Base-by-base conservation (phyloP, 106 monocot species). In the Dendrobium huoshanense region DNA sequence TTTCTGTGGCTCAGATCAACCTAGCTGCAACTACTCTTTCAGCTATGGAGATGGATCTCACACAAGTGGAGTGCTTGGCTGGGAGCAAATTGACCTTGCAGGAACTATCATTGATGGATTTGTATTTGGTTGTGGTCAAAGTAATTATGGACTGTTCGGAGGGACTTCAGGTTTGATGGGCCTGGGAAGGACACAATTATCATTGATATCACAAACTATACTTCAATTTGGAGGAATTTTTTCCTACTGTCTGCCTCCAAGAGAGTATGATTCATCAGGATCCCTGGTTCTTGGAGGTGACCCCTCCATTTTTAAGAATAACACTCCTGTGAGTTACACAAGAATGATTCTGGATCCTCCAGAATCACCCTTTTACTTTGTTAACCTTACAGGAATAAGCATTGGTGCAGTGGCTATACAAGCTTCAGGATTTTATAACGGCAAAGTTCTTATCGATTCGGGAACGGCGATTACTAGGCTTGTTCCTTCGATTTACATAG, bases 391-490 rank as follows among this genome's bases (percentile, higher is more conserved):
- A 16, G 87, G 90, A 1, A 82, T 87, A 51, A 86, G 81, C 20
- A 49, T 96, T 7, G 96, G 96, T 0, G 90, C 89, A 3, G 82
- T 84, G 56, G 68, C 61, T 5, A 56, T 96, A 7, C 78, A 86
- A 20, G 81, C 90, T 17, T 48, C 87, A 0, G 87, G 85, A 31
- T 85, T 90, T 68, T 55, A 49, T 49, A 77, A 42, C 9, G 37
- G 56, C 9, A 82, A 67, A 47, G 67, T 82, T 67, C 76, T 96
- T 4, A 89, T 96, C 18, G 96, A 96, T 70, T 96, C 96, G 0
- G 96, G 96, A 22, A 96, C 96, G 4, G 93, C 92, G 24, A 93
- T 96, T 45, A 93, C 90, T 1, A 81, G 90, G 41, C 88, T 96
- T 20, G 82, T 77, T 19, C 96, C 96, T 5, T 92, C 96, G 2